These are phyloP conservation scores for Recurvomyces mirabilis DNA, from an alignment of 495 filamentous ascomycete genomes.

Conservation along the genomic window DNA sequence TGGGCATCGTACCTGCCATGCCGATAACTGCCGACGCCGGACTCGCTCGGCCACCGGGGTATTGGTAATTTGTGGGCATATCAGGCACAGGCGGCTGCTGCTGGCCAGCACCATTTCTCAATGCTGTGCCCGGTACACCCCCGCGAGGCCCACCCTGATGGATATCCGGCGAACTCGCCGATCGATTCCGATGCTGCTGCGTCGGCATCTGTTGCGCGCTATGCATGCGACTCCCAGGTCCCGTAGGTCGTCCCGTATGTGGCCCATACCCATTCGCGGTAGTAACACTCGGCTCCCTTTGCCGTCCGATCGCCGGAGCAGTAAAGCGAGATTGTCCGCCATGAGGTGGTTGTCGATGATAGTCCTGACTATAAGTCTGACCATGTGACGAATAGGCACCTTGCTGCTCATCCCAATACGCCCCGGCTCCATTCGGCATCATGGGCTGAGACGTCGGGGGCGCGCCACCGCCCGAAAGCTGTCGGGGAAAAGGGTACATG, in stretches of 20 bases:
- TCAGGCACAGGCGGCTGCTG: constrained; percentile 55
- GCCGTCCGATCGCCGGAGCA: constrained; percentile 68
- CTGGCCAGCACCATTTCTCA: not conserved
- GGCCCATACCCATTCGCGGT: constrained; percentile 24
- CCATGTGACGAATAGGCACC: too few relatives aligned
- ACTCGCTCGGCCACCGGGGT: not conserved
- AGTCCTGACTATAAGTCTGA: too few relatives aligned
- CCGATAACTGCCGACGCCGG: too few relatives aligned
- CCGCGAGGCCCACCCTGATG: constrained; percentile 39
- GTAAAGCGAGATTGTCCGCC: constrained; percentile 58
- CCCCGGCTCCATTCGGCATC: not conserved
- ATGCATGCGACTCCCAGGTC: constrained; percentile 27
- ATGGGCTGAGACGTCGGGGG: too few relatives aligned
- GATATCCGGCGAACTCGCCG: constrained; percentile 60
- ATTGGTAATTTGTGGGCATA: constrained; percentile 40
- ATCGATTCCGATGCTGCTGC: constrained; percentile 48
- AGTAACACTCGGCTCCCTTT: constrained; percentile 2
- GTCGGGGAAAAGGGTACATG: constrained; percentile 67
- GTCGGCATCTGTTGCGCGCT: constrained; percentile 43
- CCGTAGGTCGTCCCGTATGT: constrained; percentile 3
- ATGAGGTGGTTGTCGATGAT: too few relatives aligned
- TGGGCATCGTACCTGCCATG: too few relatives aligned
- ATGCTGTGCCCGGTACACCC: not conserved
- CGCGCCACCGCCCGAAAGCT: too few relatives aligned
- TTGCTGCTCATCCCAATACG: too few relatives aligned